phyloP scores from a whole-genome alignment of 352 stramenopile species.

The Globisporangium yorkense region DNA sequence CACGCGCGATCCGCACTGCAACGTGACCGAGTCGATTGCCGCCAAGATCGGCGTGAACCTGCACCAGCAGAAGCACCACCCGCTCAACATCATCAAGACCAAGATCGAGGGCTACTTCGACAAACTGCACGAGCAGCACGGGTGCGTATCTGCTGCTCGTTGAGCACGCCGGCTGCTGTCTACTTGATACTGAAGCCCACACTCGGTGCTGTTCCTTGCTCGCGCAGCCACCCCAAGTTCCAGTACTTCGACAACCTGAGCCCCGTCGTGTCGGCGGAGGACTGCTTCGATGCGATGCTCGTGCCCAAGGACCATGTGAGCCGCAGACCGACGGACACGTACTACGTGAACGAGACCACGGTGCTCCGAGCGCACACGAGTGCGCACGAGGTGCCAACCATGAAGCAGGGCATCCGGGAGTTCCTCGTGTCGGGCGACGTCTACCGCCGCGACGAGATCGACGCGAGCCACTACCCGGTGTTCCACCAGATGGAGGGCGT shows the following conservation, averaged over 20 bases:
- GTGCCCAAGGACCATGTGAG: slow-evolving; percentile 89
- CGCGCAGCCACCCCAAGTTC: slow-evolving; percentile 62
- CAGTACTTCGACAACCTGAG: slow-evolving; percentile 82
- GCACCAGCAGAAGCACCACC: slow-evolving; percentile 81
- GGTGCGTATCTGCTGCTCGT: slow-evolving; percentile 18
- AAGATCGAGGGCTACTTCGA: slow-evolving; percentile 91
- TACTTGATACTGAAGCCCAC: neutral
- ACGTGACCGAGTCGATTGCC: slow-evolving; percentile 80
- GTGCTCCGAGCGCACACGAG: slow-evolving; percentile 89
- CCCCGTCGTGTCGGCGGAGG: slow-evolving; percentile 81
- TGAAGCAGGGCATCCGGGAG: slow-evolving; percentile 82
- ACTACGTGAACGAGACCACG: slow-evolving; percentile 81
- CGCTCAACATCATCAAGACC: slow-evolving; percentile 91
- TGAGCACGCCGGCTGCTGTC: neutral
- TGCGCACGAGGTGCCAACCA: slow-evolving; percentile 91
- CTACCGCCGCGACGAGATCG: slow-evolving; percentile 98
- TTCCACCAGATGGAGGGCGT: slow-evolving; percentile 99
- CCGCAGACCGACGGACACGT: slow-evolving; percentile 84
- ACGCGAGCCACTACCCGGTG: slow-evolving; percentile 98
- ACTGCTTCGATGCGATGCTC: slow-evolving; percentile 91
- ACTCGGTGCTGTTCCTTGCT: neutral
- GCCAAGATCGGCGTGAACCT: slow-evolving; percentile 88
- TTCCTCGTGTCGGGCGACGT: slow-evolving; percentile 95
- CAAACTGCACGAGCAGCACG: slow-evolving; percentile 49
- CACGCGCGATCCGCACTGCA: slow-evolving; percentile 81